These are phyloP conservation scores for Bruguiera parviflora DNA, from an alignment of 345 rosid species.

Conservation along the genomic window DNA sequence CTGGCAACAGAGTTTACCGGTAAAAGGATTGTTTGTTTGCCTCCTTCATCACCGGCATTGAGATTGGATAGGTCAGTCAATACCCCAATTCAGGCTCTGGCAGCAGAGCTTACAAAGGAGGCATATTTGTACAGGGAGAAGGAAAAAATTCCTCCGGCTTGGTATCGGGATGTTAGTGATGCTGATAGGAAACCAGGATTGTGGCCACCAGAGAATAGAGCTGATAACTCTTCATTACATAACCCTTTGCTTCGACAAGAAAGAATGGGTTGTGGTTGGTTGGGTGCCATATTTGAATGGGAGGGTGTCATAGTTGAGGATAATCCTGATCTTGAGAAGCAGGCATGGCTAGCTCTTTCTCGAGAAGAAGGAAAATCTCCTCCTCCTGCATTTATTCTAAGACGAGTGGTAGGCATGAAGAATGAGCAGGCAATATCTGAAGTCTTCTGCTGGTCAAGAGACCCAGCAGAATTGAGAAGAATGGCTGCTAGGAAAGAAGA, in stretches of 20 bases:
- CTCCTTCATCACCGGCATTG: constrained; percentile 33
- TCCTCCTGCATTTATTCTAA: constrained; percentile 67
- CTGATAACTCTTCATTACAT: constrained; percentile 72
- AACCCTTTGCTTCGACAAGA: constrained; percentile 90
- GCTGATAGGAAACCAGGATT: constrained; percentile 51
- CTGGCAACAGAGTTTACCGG: constrained; percentile 34
- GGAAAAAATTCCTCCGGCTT: constrained; percentile 40
- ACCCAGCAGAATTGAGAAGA: constrained; percentile 61
- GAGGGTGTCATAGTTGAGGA: constrained; percentile 88
- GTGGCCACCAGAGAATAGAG: constrained; percentile 90
- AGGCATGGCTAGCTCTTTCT: constrained; percentile 81
- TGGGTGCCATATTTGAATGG: constrained; percentile 96
- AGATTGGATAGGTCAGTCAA: constrained; percentile 23
- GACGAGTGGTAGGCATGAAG: constrained; percentile 88
- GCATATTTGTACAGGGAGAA: constrained; percentile 56
- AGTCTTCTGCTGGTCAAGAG: constrained; percentile 96
- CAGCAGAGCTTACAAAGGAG: constrained; percentile 70
- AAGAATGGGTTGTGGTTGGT: constrained; percentile 98
- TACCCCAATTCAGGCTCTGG: constrained; percentile 52
- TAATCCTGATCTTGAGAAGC: constrained; percentile 70
- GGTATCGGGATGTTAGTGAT: constrained; percentile 44
- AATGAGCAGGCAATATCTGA: constrained; percentile 96
- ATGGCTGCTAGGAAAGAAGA: constrained; percentile 86
- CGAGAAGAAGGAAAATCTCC: constrained; percentile 88
- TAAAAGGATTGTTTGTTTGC: constrained; percentile 29